Base-by-base conservation (phyloP, 805 yeast species). In the Lipomyces chichibuensis region DNA sequence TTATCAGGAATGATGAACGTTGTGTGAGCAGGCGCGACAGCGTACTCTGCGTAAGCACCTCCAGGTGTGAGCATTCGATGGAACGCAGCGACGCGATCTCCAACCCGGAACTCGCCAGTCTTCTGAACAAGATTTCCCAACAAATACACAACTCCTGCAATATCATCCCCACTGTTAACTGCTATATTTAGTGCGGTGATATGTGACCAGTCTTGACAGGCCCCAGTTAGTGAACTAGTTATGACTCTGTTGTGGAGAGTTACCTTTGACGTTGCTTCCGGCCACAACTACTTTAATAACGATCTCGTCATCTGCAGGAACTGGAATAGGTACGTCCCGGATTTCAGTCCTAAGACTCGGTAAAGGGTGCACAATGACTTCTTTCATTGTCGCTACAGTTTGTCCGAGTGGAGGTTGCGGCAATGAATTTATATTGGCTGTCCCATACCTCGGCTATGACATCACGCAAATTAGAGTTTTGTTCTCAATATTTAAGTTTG, bases 11-110 rank as follows among this genome's bases (percentile, higher is more conserved):
- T 27, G 25, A 49, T n/a, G 20, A 64, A 64, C 25, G 64, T 54
- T 11, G 60, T 57, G 57, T 59, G 46, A 14, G 37, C 59, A 11
- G 43, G 43, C 25, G 64, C 63, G 29, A 64, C 33, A 13, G 64
- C 63, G 49, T 59, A 64, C 37, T 64, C 62, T n/a, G 66, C 66
- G 32, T 37, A 64, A 7, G 66, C 54, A 4, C 66, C 66, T n/a
- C 53, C 27, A 11, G 62, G 58, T 9, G 59, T 51, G 23, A 49
- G 56, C 63, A 64, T 64, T 17, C 32, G 55, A 27, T 64, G 66
- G 60, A 59, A 64, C 4, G 63, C 66, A 0, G 63, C 66, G 17
- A 64, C 66, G 3, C 60, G 46, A 33, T 64, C 66, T n/a, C 66
- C 66, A 46, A 59, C 60, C 51, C 52, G 51, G 52, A 64, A 64